A percentile compares a stretch with the other conserved stretches of the same genome.
Evolutionary conservation across 768 basidiomycete genomes (phyloP).

Genomic region (Leccinellum rugosiceps): DNA sequence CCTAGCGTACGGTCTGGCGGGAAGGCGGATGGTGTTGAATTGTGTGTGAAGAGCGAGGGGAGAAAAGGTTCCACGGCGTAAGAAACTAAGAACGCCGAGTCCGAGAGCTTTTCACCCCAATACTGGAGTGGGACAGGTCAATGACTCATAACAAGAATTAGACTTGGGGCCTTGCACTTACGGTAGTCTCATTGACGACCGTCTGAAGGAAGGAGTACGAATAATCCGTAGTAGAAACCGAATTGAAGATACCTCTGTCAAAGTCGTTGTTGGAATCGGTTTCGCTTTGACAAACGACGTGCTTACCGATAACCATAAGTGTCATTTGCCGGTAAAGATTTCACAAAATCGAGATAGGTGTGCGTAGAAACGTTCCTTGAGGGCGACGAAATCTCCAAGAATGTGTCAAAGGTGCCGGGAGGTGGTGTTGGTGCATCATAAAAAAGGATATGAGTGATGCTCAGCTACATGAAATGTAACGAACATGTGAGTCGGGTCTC

Average conservation of each 20-base stretch:
- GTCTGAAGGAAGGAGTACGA: slow-evolving; percentile 11
- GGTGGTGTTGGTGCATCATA: neutral
- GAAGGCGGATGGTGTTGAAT: slow-evolving; percentile 38
- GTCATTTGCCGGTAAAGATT: neutral
- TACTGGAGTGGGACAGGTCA: slow-evolving; percentile 6
- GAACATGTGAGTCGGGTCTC: neutral
- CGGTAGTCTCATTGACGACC: slow-evolving; percentile 12
- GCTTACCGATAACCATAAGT: slow-evolving; percentile 4
- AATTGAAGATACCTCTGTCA: neutral
- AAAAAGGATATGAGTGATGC: neutral
- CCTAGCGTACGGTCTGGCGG: slow-evolving; percentile 37
- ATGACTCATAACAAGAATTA: neutral
- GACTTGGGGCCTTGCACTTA: neutral
- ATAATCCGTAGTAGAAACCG: neutral
- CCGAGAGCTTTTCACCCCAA: neutral
- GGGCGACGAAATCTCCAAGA: neutral
- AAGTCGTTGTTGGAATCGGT: neutral
- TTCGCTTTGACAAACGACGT: neutral
- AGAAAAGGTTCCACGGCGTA: slow-evolving; percentile 50
- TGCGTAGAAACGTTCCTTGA: neutral
- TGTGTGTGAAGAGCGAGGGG: slow-evolving; percentile 37
- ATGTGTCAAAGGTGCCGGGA: neutral
- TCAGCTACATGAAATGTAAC: neutral
- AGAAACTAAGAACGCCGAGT: neutral
- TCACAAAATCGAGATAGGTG: slow-evolving; percentile 8